phyloP scores from a whole-genome alignment of 2,329 filamentous ascomycete species.

The Xylariales sp. region DNA sequence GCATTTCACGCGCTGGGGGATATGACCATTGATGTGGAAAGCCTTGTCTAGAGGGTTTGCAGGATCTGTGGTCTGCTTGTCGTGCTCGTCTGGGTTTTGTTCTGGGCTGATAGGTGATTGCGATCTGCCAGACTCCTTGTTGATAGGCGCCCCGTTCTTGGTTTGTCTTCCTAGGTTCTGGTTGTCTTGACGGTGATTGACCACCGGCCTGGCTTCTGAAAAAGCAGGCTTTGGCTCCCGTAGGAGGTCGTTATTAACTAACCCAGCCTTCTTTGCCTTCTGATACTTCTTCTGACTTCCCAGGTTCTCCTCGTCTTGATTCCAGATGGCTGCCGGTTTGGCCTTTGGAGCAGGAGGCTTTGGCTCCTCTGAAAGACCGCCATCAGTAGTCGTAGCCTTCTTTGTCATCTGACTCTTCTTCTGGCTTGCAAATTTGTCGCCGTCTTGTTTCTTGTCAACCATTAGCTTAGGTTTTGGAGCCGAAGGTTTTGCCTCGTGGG shows the following conservation, averaged over 20 bases:
- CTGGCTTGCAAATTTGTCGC: not conserved
- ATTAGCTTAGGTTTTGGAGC: not conserved
- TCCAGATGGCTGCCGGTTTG: not conserved
- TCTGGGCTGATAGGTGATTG: not conserved
- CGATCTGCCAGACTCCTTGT: not conserved
- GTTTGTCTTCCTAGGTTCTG: not conserved
- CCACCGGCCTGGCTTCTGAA: not conserved
- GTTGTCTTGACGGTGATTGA: not conserved
- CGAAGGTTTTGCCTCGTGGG: not conserved
- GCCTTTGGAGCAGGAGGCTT: not conserved
- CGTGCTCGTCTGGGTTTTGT: too few species aligned
- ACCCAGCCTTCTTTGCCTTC: too few species aligned
- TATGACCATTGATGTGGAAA: not conserved
- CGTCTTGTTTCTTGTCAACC: not conserved
- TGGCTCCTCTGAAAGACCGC: not conserved
- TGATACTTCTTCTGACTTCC: not conserved
- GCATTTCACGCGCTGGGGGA: constrained; percentile 1
- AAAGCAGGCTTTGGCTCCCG: not conserved
- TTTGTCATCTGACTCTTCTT: not conserved
- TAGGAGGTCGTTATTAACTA: too few species aligned
- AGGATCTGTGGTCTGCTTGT: too few species aligned
- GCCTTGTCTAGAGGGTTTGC: too few species aligned
- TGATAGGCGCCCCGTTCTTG: not conserved
- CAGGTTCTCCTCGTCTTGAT: not conserved
- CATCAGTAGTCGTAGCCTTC: not conserved